phyloP scores from a whole-genome alignment of 2,329 filamentous ascomycete species.

The Emericellopsis cladophorae region DNA sequence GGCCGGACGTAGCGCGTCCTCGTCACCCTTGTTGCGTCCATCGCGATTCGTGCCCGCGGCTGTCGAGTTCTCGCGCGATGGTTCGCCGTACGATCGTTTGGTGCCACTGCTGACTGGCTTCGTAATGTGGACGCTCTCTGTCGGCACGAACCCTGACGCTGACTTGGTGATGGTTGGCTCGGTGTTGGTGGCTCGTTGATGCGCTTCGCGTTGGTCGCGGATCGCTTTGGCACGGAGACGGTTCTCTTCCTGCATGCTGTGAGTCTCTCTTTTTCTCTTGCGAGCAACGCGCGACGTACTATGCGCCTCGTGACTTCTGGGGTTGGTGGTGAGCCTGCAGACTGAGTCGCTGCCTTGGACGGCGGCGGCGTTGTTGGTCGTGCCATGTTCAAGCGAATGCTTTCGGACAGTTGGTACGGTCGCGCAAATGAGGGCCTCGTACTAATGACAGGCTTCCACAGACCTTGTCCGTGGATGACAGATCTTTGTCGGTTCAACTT shows the following conservation, averaged over 20 bases:
- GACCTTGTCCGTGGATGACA: too few species aligned
- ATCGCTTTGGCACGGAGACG: constrained; percentile 81
- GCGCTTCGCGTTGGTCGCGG: constrained; percentile 59
- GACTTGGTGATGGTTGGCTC: constrained; percentile 31
- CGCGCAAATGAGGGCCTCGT: too few species aligned
- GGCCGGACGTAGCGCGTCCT: constrained; percentile 52
- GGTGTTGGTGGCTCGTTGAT: constrained; percentile 32
- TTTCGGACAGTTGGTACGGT: too few species aligned
- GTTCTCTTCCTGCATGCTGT: constrained; percentile 59
- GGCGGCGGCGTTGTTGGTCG: constrained; percentile 3
- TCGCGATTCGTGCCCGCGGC: constrained; percentile 51
- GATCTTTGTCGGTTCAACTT: not conserved
- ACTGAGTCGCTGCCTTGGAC: not conserved
- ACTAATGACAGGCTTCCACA: too few species aligned
- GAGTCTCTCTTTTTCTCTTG: not conserved
- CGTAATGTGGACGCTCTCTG: constrained; percentile 46
- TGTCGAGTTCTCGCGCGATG: constrained; percentile 25
- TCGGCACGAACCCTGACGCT: constrained; percentile 60
- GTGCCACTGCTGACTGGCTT: constrained; percentile 22
- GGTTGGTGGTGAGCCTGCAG: constrained; percentile 3
- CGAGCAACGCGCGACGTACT: not conserved
- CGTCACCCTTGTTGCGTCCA: constrained; percentile 39
- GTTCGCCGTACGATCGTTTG: constrained; percentile 59
- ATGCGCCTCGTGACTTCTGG: constrained; percentile 5
- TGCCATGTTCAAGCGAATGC: not conserved